Conservation (phyloP, 441 rosid species). For the Euphorbia schlechtendalii region DNA sequence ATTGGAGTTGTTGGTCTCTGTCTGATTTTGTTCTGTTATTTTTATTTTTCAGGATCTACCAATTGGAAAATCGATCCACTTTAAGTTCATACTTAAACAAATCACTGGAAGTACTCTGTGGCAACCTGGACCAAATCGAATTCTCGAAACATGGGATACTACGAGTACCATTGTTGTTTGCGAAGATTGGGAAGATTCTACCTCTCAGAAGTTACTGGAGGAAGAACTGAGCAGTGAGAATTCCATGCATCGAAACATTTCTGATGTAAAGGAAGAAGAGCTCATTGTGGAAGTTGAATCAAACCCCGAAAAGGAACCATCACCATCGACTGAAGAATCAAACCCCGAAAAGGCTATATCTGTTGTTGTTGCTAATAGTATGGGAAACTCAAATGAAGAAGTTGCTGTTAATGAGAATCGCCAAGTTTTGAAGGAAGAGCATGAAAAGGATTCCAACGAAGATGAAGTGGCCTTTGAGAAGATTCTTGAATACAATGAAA, state of each 20-base stretch:
- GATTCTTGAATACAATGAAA: slow-evolving; percentile 11
- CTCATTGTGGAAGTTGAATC: background rate
- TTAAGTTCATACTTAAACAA: slow-evolving; percentile 38
- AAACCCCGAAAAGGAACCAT: background rate
- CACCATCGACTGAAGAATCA: background rate
- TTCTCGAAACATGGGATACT: background rate
- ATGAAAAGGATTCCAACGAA: slow-evolving; percentile 14
- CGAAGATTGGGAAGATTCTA: background rate
- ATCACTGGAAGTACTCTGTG: background rate
- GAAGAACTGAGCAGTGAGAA: background rate
- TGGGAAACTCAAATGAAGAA: slow-evolving; percentile 22
- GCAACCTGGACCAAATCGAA: background rate
- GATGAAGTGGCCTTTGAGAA: slow-evolving; percentile 10
- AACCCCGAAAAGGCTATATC: too few species aligned
- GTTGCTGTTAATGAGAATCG: slow-evolving; percentile 15
- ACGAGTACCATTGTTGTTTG: background rate
- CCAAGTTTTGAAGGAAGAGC: slow-evolving; percentile 19
- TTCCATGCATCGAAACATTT: background rate
- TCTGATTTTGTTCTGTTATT: slow-evolving; percentile 17
- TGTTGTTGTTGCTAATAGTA: too few species aligned
- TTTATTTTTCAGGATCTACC: slow-evolving; percentile 64
- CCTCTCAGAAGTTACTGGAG: background rate
- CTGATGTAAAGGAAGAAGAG: background rate
- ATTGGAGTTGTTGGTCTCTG: background rate
- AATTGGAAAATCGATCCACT: slow-evolving; percentile 46